These are phyloP conservation scores for Herpotrichia juniperi DNA, from an alignment of 2,329 filamentous ascomycete genomes.

Conservation along the genomic window DNA sequence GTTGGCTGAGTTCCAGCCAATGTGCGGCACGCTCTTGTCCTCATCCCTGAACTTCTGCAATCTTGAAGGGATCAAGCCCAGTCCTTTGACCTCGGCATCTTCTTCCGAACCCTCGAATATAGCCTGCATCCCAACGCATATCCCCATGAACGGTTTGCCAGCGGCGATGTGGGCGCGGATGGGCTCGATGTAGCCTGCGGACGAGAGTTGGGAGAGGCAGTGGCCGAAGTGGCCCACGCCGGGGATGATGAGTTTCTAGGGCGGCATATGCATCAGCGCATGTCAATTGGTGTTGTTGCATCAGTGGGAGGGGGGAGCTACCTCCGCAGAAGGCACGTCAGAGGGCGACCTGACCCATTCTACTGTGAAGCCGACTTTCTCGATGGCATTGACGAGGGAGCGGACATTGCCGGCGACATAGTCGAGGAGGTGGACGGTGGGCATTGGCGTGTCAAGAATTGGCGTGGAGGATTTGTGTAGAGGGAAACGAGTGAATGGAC, in stretches of 20 bases:
- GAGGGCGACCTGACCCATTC: constrained; percentile 88
- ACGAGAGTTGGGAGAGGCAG: constrained; percentile 83
- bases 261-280: constrained; percentile 37
- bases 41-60: constrained; percentile 78
- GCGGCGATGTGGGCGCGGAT: constrained; percentile 81
- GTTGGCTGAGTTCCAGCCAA: constrained; percentile 95
- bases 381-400: constrained; percentile 95
- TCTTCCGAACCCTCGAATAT: constrained; percentile 88
- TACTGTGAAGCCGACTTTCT: constrained; percentile 90
- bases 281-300: constrained; percentile 32
- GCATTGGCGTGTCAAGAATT: constrained; percentile 59
- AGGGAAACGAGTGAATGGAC: background rate
- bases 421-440: constrained; percentile 79
- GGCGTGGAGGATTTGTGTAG: background rate
- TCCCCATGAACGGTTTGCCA: constrained; percentile 98
- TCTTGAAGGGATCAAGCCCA: constrained; percentile 74
- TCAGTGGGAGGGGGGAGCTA: constrained; percentile 46
- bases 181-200: constrained; percentile 82
- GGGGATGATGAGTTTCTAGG: constrained; percentile 88
- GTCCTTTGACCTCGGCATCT: constrained; percentile 71
- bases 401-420: constrained; percentile 97
- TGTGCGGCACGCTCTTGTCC: constrained; percentile 94
- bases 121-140: constrained; percentile 93
- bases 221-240: constrained; percentile 98
- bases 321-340: constrained; percentile 84